Conservation (phyloP, 2,329 filamentous ascomycete species). For the Mycocentrospora acerina region DNA sequence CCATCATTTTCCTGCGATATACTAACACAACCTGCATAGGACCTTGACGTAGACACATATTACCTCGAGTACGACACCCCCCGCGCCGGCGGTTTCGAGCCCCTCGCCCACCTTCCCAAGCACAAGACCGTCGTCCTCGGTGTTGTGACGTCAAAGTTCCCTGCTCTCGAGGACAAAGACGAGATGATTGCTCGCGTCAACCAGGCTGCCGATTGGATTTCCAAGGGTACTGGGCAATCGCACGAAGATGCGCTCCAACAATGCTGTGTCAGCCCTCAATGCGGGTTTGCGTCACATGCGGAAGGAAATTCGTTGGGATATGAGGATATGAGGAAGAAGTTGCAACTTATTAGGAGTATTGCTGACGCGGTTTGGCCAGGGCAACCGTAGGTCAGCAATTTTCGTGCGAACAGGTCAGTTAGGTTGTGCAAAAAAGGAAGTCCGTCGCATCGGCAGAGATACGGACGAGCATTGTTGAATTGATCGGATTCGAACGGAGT, state of each 20-base stretch:
- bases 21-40: conserved; percentile 17
- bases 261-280: conserved; percentile 48
- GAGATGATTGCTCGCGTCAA: conserved; percentile 51
- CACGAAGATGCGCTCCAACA: conserved; percentile 68
- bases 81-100: conserved; percentile 51
- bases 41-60: conserved; percentile 44
- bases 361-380: conserved; percentile 72
- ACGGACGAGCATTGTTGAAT: too few relatives aligned
- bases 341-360: conserved; percentile 69
- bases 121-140: conserved; percentile 52
- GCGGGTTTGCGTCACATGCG: conserved; percentile 65
- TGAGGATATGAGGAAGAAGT: conserved; percentile 73
- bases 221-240: conserved; percentile 65
- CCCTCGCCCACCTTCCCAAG: conserved; percentile 47
- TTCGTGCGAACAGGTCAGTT: too few relatives aligned
- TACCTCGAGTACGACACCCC: conserved; percentile 51
- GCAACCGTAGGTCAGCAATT: conserved; percentile 49
- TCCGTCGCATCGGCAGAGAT: too few relatives aligned
- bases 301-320: conserved; percentile 69
- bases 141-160: conserved; percentile 51
- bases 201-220: conserved; percentile 64
- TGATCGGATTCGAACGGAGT: too few relatives aligned
- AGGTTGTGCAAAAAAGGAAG: too few relatives aligned
- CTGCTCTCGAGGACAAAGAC: conserved; percentile 48
- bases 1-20: neutral